Percentiles rank a stretch among this genome's conserved stretches.
These are phyloP conservation scores for Pseudopyricularia cyperi DNA, from an alignment of 2,329 filamentous ascomycete genomes.

Conservation along the genomic window DNA sequence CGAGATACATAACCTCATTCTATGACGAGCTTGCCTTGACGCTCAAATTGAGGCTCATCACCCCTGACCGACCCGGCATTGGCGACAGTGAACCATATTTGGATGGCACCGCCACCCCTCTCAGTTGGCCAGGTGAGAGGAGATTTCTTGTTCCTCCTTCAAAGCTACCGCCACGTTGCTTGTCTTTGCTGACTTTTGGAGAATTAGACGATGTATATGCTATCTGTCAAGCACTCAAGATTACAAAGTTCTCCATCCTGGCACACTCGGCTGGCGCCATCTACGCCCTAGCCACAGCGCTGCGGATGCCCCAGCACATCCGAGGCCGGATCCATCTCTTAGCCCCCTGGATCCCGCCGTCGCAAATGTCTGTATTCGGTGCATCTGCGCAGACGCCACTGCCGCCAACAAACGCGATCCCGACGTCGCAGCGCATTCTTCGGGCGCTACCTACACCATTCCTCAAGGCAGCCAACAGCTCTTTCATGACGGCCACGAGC, in stretches of 20 bases:
- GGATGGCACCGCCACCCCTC: slow-evolving; percentile 70
- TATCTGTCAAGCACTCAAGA: slow-evolving; percentile 82
- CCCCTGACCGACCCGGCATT: slow-evolving; percentile 84
- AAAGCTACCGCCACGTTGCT: too few species aligned
- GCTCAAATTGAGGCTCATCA: slow-evolving; percentile 79
- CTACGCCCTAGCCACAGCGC: slow-evolving; percentile 85
- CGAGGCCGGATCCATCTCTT: slow-evolving; percentile 87
- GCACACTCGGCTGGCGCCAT: slow-evolving; percentile 97
- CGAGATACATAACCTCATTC: slow-evolving; percentile 89
- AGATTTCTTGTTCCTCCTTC: background rate
- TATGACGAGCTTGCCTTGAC: slow-evolving; percentile 91
- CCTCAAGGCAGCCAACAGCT: slow-evolving; percentile 86
- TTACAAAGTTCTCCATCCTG: slow-evolving; percentile 90
- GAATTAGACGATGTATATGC: slow-evolving; percentile 66
- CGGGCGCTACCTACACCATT: slow-evolving; percentile 82
- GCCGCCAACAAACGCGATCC: slow-evolving; percentile 73
- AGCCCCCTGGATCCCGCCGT: slow-evolving; percentile 94
- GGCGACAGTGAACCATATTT: slow-evolving; percentile 80
- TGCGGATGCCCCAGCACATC: slow-evolving; percentile 93
- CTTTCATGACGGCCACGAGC: slow-evolving; percentile 86
- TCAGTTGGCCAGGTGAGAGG: slow-evolving; percentile 79
- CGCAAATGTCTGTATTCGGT: slow-evolving; percentile 72
- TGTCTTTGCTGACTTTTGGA: slow-evolving; percentile 13
- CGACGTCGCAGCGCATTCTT: slow-evolving; percentile 82
- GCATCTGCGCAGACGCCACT: slow-evolving; percentile 51